Conservation (phyloP, 495 filamentous ascomycete species). For the Tirmania nivea region DNA sequence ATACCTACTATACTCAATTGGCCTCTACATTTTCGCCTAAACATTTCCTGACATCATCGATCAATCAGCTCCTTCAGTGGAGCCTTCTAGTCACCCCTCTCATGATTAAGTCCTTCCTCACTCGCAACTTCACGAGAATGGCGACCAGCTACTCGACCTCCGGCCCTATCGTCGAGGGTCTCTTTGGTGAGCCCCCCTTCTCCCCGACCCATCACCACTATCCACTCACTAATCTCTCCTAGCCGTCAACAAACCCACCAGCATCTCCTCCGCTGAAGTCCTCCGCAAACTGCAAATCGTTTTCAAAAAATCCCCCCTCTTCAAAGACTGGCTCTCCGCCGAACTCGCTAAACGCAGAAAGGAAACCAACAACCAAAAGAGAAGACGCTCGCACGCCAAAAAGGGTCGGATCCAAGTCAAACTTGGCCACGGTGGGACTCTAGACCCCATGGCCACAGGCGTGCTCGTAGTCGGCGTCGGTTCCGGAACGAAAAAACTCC, state of each 20-base stretch:
- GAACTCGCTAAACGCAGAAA: conserved; percentile 30
- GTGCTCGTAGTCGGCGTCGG: conserved; percentile 77
- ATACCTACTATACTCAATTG: too few species aligned
- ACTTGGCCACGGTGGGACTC: conserved; percentile 86
- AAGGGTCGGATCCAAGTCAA: conserved; percentile 46
- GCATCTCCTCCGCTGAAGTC: conserved; percentile 66
- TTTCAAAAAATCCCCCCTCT: conserved; percentile 62
- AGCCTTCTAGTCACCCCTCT: not conserved
- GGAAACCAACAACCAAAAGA: conserved; percentile 30
- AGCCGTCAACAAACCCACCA: conserved; percentile 85
- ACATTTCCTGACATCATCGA: too few species aligned
- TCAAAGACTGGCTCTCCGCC: conserved; percentile 46
- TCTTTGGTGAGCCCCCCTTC: not conserved
- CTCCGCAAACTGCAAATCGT: conserved; percentile 59
- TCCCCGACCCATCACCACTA: not conserved
- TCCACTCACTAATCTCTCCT: not conserved
- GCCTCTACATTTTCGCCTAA: too few species aligned
- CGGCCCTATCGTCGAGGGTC: not conserved
- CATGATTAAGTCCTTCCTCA: not conserved
- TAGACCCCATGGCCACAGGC: conserved; percentile 85
- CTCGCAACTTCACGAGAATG: not conserved
- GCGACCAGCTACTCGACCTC: not conserved
- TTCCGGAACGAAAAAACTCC: conserved; percentile 62
- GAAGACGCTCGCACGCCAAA: conserved; percentile 28
- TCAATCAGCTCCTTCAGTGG: too few species aligned